Evolutionary conservation across 495 filamentous ascomycete genomes (phyloP), one percentile per base, ranked within the genome.

Genomic region (Xylaria sp.): DNA sequence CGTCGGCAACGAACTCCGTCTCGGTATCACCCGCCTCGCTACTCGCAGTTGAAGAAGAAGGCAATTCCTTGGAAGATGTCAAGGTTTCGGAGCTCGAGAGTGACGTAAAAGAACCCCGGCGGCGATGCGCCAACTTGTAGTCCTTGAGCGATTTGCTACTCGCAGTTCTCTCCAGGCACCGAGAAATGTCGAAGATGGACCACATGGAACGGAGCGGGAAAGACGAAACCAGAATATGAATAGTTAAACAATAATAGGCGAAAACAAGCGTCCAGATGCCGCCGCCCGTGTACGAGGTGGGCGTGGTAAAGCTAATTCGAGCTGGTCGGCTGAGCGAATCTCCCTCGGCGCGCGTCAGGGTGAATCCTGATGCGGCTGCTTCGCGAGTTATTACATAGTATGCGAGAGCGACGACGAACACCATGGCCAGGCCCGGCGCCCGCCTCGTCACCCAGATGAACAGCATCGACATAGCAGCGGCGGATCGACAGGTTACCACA

Each of bases 161-260:
- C n/a, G 77, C 76, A 29, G 73, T 78, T 76, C 79, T 84, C 58
- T 70, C 78, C 57, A 82, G 76, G 73, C 75, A 77, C 59, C 72
- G 73, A 8, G 82, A 86, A 52, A 87, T 80, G 67, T 83, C 83
- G 75, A 81, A 83, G 53, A 87, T 77, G 41, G 87, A 84, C 80
- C 79, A 89, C 80, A 81, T 83, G 24, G 86, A 83, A 52, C 87
- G 84, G 17, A 87, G 73, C 12, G 87, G 86, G 69, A 89, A 89
- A 44, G 83, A 67, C 73, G 84, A 84, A 68, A 85, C 85, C 57
- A 87, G 71, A 58, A 87, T 67, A 75, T 89, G 87, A 70, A 89
- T 84, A 33, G 86, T 57, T 37, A 88, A 76, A 72, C 82, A 84
- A 77, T 89, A 89, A 74, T 83, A 87, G 35, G 82, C 78, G 74